phyloP scores from a whole-genome alignment of 495 filamentous ascomycete genomes.

The Aspergillus ellipticus region DNA sequence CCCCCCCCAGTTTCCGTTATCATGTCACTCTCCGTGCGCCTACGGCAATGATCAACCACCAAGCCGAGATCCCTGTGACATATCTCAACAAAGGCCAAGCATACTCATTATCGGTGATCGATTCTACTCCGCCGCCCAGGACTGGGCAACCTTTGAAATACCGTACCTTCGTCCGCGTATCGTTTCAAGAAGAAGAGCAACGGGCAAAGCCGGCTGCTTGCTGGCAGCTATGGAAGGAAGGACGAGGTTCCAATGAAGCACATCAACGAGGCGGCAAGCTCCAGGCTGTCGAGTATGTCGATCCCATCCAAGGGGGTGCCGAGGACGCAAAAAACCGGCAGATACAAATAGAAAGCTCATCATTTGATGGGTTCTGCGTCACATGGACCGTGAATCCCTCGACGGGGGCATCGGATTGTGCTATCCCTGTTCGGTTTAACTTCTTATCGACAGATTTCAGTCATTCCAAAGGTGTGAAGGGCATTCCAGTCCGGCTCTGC shows the following conservation, averaged over 20 bases:
- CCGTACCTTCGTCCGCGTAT: constrained; percentile 83
- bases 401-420: constrained; percentile 61
- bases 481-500: constrained; percentile 87
- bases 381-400: constrained; percentile 72
- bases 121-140: constrained; percentile 47
- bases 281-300: constrained; percentile 90
- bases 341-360: constrained; percentile 75
- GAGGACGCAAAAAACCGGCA: constrained; percentile 68
- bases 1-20: constrained; percentile 92
- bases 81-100: constrained; percentile 97
- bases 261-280: constrained; percentile 83
- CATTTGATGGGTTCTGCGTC: constrained; percentile 89
- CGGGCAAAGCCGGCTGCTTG: constrained; percentile 73
- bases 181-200: constrained; percentile 92
- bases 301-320: constrained; percentile 64
- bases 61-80: constrained; percentile 85
- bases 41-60: constrained; percentile 90
- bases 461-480: constrained; percentile 96
- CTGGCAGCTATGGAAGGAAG: constrained; percentile 97
- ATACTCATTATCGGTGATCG: constrained; percentile 75
- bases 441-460: constrained; percentile 98
- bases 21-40: constrained; percentile 86
- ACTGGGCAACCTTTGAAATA: constrained; percentile 56
- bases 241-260: constrained; percentile 81
- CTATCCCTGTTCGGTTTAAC: constrained; percentile 88